Evolutionary conservation across 139 green algal genomes (phyloP).

Genomic region (Mesotaenium endlicherianum): DNA sequence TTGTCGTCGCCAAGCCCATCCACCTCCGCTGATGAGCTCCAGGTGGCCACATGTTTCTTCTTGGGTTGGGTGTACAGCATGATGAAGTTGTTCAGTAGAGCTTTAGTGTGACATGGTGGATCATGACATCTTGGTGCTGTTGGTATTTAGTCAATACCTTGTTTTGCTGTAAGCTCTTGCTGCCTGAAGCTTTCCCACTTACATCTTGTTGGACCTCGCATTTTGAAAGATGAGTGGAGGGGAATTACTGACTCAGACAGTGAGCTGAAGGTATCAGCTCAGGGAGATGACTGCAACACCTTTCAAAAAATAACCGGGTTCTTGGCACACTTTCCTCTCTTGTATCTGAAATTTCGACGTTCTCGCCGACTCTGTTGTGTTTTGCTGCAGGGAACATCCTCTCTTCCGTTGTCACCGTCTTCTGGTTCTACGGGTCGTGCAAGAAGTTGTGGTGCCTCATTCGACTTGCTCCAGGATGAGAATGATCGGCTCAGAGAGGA

Average conservation of each 20-base stretch:
- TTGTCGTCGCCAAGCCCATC: constrained; percentile 1
- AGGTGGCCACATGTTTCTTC: too few species aligned
- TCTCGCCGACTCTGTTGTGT: too few species aligned
- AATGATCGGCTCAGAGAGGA: constrained; percentile 27
- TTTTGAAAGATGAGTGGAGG: not conserved
- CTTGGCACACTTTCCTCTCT: not conserved
- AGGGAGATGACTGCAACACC: not conserved
- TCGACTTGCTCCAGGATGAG: constrained; percentile 19
- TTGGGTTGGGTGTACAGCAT: too few species aligned
- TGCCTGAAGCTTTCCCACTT: not conserved
- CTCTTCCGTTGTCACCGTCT: not conserved
- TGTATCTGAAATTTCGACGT: not conserved
- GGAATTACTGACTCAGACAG: not conserved
- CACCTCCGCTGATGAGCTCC: not conserved
- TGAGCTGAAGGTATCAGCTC: not conserved
- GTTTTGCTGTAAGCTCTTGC: not conserved
- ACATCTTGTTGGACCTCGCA: not conserved
- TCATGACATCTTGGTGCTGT: not conserved
- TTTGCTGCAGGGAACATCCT: not conserved
- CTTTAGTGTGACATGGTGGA: not conserved
- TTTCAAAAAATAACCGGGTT: not conserved
- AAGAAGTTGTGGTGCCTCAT: not conserved
- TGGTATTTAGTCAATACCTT: not conserved
- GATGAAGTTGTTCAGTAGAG: not conserved
- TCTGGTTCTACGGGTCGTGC: too few species aligned